Evolutionary conservation across 352 stramenopile genomes (phyloP), one percentile per base, ranked within the genome.

Genomic region (Phytophthora nicotianae): DNA sequence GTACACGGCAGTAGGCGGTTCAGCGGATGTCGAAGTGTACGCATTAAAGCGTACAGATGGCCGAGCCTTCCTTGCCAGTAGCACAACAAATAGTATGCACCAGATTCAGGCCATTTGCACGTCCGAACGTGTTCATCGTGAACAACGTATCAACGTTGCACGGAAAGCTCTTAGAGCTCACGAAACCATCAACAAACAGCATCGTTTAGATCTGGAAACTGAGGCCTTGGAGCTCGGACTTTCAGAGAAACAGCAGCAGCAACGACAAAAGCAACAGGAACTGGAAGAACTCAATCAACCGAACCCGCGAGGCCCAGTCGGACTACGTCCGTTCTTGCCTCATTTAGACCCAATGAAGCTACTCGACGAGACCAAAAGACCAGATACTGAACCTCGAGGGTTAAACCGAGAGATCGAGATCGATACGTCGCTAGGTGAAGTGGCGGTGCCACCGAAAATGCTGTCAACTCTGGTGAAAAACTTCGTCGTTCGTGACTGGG

Each of bases 1-100:
- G 10, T 76, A 77, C 50, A 65, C 52, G 3, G 66, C 60, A 16
- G 49, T 59, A 5, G 72, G 65, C 11, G 69, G 61, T 16, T 77
- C 76, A 33, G 73, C 76, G 1, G 62, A 68, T 41, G 71, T 79
- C 17, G 76, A 86, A 48, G 52, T 86, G 26, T 86, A 83, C 41
- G 68, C 65, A 2, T 58, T 85, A 14, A 61, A 65, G 20, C 67
- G 79, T 35, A 37, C 38, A 0, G 62, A 70, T 37, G 62, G 62
- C 40, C 37, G 38, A 50, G 47, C 48, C 6, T 70, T 70, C 32
- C 48, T 70, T 27, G 48, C 40, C 2, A 59, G 11, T 20, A 56
- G 38, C 21, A 26, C 55, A n/a, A 19, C 16, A 4, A 61, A 51
- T 27, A 43, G 56, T 4, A 23, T 49, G 19, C 32, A 56, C 21